phyloP scores from a whole-genome alignment of 768 basidiomycete genomes.

The Kondoa subrosea region DNA sequence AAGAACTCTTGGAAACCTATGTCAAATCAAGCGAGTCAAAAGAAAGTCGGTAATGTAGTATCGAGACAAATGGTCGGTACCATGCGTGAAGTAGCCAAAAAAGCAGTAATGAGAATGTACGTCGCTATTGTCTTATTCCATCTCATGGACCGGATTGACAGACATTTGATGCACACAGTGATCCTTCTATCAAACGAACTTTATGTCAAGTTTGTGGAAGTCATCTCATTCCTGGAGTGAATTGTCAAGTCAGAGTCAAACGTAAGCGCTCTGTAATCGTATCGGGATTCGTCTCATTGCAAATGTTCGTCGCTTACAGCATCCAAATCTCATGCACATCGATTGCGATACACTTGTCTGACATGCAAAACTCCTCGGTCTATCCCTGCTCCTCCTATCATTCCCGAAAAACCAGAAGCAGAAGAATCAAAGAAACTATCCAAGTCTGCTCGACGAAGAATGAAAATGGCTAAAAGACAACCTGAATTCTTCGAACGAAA shows the following conservation, averaged over 20 bases:
- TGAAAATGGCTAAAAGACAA: not conserved
- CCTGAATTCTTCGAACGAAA: not conserved
- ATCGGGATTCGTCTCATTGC: not conserved
- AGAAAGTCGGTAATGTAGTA: not conserved
- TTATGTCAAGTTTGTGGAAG: slow-evolving; percentile 3
- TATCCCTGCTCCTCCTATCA: not conserved
- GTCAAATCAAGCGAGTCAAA: not conserved
- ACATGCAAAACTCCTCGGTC: not conserved
- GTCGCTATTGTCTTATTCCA: not conserved
- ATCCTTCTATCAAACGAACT: not conserved
- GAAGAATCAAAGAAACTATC: not conserved
- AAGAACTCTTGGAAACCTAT: not conserved
- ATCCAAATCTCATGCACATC: not conserved
- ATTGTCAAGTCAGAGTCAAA: slow-evolving; percentile 1
- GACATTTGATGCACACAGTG: not conserved
- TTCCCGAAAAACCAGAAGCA: not conserved
- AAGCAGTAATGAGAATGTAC: not conserved
- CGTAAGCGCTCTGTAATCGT: slow-evolving; percentile 1
- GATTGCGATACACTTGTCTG: not conserved
- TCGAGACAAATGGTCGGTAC: not conserved
- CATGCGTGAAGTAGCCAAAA: not conserved
- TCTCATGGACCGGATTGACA: not conserved
- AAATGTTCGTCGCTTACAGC: not conserved
- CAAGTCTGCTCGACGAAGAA: not conserved
- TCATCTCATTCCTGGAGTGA: slow-evolving; percentile 2